Evolutionary conservation across 31 red algal species (phyloP).

Genomic region (Endocladia muricata): DNA sequence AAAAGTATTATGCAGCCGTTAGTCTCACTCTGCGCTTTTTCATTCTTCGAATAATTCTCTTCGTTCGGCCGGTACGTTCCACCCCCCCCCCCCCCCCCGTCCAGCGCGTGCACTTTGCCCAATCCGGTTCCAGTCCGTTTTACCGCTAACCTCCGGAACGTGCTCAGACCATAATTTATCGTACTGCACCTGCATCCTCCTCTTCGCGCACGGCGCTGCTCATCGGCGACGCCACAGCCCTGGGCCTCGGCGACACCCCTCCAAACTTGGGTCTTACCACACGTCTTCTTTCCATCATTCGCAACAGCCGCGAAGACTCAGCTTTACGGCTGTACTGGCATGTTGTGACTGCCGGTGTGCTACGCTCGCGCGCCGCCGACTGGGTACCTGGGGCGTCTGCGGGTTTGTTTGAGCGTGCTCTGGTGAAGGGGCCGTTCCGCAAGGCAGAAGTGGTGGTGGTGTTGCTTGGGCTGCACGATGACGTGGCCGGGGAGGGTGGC

Average conservation of each 20-base stretch:
- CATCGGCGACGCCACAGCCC: conserved; percentile 58
- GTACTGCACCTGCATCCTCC: conserved; percentile 17
- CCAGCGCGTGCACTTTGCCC: too few species aligned
- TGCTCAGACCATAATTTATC: conserved; percentile 51
- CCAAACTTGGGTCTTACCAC: conserved; percentile 30
- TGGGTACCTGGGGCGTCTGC: conserved; percentile 24
- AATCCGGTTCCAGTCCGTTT: too few species aligned
- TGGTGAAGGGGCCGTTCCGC: conserved; percentile 15
- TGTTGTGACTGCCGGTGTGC: conserved; percentile 25
- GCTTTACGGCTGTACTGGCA: conserved; percentile 33
- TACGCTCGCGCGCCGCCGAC: conserved; percentile 35
- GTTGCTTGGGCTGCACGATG: conserved; percentile 53
- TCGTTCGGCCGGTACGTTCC: too few species aligned
- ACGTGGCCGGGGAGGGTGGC: background rate
- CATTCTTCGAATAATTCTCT: conserved; percentile 18
- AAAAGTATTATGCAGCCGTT: background rate
- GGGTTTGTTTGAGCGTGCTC: conserved; percentile 18
- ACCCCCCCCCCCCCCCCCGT: too few species aligned
- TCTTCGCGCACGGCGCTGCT: conserved; percentile 45
- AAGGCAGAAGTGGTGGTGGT: conserved; percentile 47
- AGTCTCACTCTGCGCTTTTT: conserved; percentile 27
- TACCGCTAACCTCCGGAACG: too few species aligned
- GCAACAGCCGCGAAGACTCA: background rate
- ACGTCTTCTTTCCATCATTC: conserved; percentile 21
- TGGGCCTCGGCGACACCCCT: conserved; percentile 52